A percentile compares a stretch with the other conserved stretches of the same genome.
Evolutionary conservation across 2,329 filamentous ascomycete species (phyloP).

Genomic region (Penicillium sp.): DNA sequence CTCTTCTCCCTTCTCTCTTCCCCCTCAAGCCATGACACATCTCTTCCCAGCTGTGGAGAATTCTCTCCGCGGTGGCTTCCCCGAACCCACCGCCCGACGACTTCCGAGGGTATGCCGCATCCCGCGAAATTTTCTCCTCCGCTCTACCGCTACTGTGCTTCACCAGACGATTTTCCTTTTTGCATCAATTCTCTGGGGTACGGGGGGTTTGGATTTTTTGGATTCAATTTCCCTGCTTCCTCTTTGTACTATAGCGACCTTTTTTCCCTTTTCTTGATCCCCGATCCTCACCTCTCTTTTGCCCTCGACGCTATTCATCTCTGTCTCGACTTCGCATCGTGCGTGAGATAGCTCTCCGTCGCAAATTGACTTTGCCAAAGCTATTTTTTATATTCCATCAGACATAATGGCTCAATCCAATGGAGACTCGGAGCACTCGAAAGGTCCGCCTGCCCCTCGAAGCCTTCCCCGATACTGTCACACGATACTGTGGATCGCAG

Average conservation of each 20-base stretch:
- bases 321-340: constrained; percentile 17
- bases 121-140: constrained; percentile 50
- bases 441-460: constrained; percentile 35
- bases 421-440: constrained; percentile 44
- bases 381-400: constrained; percentile 19
- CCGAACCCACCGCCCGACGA: constrained; percentile 41
- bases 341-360: constrained; percentile 26
- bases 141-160: constrained; percentile 32
- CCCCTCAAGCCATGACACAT: not conserved
- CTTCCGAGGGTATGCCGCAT: constrained; percentile 46
- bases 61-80: constrained; percentile 26
- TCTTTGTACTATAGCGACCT: constrained; percentile 38
- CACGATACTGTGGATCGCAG: constrained; percentile 13
- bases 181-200: constrained; percentile 37
- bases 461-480: constrained; percentile 7
- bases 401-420: constrained; percentile 46
- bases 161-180: constrained; percentile 25
- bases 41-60: constrained; percentile 18
- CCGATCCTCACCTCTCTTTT: constrained; percentile 24
- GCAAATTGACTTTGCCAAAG: constrained; percentile 22
- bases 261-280: constrained; percentile 23
- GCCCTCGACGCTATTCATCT: constrained; percentile 13
- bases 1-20: too few species aligned
- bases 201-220: constrained; percentile 35
- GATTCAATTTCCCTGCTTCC: constrained; percentile 36